Base-by-base conservation (phyloP, 1,284 basidiomycete species). In the Trametes hirsuta region DNA sequence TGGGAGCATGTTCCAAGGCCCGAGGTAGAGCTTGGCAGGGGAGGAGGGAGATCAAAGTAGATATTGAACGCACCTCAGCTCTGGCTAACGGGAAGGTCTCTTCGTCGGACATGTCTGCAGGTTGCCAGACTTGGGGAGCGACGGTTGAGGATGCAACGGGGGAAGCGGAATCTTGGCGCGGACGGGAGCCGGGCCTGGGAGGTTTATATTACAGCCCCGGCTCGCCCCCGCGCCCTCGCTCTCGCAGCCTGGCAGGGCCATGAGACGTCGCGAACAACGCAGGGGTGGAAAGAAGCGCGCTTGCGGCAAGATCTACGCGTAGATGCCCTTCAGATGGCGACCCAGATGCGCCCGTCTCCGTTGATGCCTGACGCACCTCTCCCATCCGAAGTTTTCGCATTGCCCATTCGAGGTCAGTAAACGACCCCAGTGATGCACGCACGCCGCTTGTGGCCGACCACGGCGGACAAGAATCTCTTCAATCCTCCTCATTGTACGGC, bases 61-160 rank as follows among this genome's bases (percentile, higher is more conserved):
- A 12, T 15, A 18, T 18, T 18, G 12, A 2, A 49, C 58, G 37
- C 30, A 60, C 58, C 58, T 60, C 58, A 52, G 58, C 58, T 47
- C 53, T 50, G 39, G 58, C 53, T 42, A 60, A 48, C 47, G 58
- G 49, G 37, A 60, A 59, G 4, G 10, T n/a, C 53, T 49, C 58
- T 45, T 54, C 46, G 58, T 54, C 58, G 47, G 58, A 59, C 58
- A 59, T 59, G 58, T 48, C 52, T 59, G 58, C 58, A 30, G 24
- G 14, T 14, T n/a, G 50, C 47, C 56, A 34, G 36, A 30, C 30
- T 53, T n/a, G 35, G 47, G 39, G 35, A 35, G 12, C 40, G 40
- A 18, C 35, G 35, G 36, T 25, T 35, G 42, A 22, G 49, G 34
- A 30, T n/a, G 45, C 24, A 18, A 36, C 37, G 42, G 39, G 48